phyloP scores from a whole-genome alignment of 1,139 yeast genomes.

The Saccharomyces hybrid region DNA sequence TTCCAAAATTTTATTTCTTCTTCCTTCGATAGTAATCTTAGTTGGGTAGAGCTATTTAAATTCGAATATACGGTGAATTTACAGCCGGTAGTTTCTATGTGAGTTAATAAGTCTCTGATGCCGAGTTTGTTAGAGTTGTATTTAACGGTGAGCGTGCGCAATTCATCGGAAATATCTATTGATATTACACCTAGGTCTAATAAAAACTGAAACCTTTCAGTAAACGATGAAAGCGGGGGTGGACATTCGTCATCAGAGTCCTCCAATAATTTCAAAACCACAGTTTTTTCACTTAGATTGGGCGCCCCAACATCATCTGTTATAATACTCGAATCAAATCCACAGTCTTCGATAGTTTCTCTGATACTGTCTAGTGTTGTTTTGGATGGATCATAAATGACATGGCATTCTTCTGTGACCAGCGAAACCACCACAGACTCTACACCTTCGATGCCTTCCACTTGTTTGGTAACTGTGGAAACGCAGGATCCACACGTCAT shows the following conservation, averaged over 20 bases:
- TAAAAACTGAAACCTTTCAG: conserved; percentile 31
- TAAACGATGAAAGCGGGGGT: neutral
- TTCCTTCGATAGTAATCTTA: conserved; percentile 57
- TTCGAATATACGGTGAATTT: conserved; percentile 37
- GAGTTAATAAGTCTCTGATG: conserved; percentile 47
- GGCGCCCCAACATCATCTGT: conserved; percentile 17
- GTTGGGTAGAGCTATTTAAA: conserved; percentile 40
- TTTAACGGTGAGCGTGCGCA: conserved; percentile 23
- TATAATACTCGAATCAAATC: conserved; percentile 48
- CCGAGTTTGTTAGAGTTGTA: conserved; percentile 46
- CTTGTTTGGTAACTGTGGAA: conserved; percentile 50
- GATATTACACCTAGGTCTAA: conserved; percentile 38
- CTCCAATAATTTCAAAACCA: neutral
- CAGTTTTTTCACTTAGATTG: neutral
- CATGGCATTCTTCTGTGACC: conserved; percentile 65
- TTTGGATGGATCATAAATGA: conserved; percentile 33
- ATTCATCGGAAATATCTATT: conserved; percentile 32
- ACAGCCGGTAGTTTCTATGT: conserved; percentile 43
- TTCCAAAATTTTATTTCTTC: conserved; percentile 72
- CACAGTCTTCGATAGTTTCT: conserved; percentile 58
- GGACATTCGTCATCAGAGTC: neutral
- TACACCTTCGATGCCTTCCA: conserved; percentile 39
- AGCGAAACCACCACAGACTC: conserved; percentile 51
- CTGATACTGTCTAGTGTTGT: conserved; percentile 34
- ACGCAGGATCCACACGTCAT: conserved; percentile 90